These are phyloP conservation scores for Suillus occidentalis DNA, from an alignment of 768 basidiomycete genomes.

Conservation along the genomic window DNA sequence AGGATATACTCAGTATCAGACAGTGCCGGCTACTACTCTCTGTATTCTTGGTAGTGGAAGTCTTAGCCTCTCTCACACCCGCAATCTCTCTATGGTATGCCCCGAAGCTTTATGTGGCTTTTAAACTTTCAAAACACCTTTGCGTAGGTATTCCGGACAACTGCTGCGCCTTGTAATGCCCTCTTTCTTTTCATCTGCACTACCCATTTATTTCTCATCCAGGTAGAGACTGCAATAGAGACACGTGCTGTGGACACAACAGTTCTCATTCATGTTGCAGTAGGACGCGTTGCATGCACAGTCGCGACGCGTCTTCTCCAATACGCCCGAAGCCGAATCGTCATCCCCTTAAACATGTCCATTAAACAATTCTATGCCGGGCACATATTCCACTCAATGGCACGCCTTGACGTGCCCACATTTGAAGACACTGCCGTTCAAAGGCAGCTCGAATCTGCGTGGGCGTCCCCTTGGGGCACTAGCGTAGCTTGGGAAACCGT, in stretches of 20 bases:
- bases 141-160: slow-evolving; percentile 65
- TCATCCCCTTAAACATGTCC: slow-evolving; percentile 52
- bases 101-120: not conserved
- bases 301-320: slow-evolving; percentile 46
- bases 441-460: slow-evolving; percentile 60
- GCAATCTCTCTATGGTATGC: slow-evolving; percentile 62
- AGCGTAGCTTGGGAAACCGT: slow-evolving; percentile 66
- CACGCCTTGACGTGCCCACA: slow-evolving; percentile 74
- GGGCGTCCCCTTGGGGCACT: slow-evolving; percentile 41
- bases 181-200: slow-evolving; percentile 6
- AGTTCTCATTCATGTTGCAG: slow-evolving; percentile 53
- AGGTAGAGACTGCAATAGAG: slow-evolving; percentile 71
- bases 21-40: slow-evolving; percentile 50
- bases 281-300: slow-evolving; percentile 56
- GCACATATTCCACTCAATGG: slow-evolving; percentile 65
- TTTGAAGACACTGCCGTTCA: slow-evolving; percentile 69
- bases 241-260: slow-evolving; percentile 57
- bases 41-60: slow-evolving; percentile 45
- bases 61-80: slow-evolving; percentile 53
- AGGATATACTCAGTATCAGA: slow-evolving; percentile 55
- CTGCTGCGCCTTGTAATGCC: slow-evolving; percentile 57
- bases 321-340: slow-evolving; percentile 39
- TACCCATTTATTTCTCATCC: slow-evolving; percentile 11
- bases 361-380: slow-evolving; percentile 64
- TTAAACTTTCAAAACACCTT: not conserved